Conservation (phyloP, 441 rosid genomes). For the Aleurites moluccanus region DNA sequence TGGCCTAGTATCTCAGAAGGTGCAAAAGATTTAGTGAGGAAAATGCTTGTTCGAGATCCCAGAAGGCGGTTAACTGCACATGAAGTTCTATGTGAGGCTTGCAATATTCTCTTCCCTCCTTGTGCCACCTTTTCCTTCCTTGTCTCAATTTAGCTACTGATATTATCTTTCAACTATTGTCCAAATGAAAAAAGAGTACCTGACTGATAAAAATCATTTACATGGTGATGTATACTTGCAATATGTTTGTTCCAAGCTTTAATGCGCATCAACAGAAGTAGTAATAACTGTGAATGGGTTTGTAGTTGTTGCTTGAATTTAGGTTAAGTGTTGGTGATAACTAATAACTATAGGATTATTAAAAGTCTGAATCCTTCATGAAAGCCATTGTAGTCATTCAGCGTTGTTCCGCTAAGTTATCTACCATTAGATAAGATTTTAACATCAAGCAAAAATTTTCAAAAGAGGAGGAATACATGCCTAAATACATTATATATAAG, state of each 20-base stretch:
- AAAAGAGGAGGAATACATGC: neutral
- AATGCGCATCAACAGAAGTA: neutral
- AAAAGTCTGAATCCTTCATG: neutral
- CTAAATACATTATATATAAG: neutral
- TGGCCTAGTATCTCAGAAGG: slow-evolving; percentile 97
- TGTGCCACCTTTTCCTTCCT: neutral
- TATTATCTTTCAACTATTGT: neutral
- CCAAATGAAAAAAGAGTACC: neutral
- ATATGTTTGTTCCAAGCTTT: neutral
- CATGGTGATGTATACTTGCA: neutral
- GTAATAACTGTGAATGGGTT: neutral
- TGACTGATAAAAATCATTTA: neutral
- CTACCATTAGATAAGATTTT: neutral
- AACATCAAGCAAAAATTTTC: neutral
- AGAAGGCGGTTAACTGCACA: slow-evolving; percentile 76
- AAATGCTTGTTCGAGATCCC: slow-evolving; percentile 92
- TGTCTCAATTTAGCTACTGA: neutral
- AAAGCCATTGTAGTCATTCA: neutral
- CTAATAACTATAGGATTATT: neutral
- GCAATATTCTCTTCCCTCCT: slow-evolving; percentile 2
- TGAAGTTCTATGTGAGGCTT: slow-evolving; percentile 85
- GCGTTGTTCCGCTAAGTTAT: neutral
- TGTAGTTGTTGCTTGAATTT: neutral
- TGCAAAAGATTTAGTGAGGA: slow-evolving; percentile 86
- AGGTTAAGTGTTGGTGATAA: neutral